Evolutionary conservation across 164 flowering plant genomes (phyloP).

Genomic region (Brasenia schreberi): DNA sequence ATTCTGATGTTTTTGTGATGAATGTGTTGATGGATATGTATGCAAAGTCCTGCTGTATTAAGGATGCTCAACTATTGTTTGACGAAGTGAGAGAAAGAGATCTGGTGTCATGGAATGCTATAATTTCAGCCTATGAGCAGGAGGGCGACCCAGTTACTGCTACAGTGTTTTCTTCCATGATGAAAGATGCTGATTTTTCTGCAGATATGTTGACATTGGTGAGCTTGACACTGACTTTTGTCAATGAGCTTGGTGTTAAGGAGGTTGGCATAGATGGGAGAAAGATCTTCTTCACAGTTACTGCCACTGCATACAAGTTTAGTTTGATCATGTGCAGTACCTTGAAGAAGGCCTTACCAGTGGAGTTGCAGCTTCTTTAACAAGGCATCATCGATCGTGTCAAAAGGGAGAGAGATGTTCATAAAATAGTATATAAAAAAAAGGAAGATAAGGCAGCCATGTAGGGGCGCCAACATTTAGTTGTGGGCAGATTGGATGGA

Average conservation of each 20-base stretch:
- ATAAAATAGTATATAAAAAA: no score
- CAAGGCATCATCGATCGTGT: no score
- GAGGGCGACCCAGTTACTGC: slow-evolving; percentile 32
- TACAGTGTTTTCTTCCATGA: slow-evolving; percentile 22
- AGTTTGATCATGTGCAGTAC: no score
- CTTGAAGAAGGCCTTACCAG: no score
- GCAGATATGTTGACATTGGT: slow-evolving; percentile 53
- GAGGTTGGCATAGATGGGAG: slow-evolving; percentile 99
- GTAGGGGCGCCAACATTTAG: no score
- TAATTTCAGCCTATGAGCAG: slow-evolving; percentile 65
- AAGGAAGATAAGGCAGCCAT: no score
- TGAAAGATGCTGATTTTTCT: slow-evolving; percentile 27
- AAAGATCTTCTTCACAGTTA: slow-evolving; percentile 43
- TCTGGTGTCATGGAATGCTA: slow-evolving; percentile 58
- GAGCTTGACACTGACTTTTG: slow-evolving; percentile 42
- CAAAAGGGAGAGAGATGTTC: no score
- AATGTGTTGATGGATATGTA: slow-evolving; percentile 65
- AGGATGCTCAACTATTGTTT: slow-evolving; percentile 28
- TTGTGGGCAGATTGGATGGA: no score
- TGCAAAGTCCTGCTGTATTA: slow-evolving; percentile 31
- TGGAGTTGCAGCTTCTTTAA: no score
- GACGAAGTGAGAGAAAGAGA: slow-evolving; percentile 38
- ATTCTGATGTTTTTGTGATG: slow-evolving; percentile 36
- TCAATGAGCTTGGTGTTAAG: slow-evolving; percentile 73
- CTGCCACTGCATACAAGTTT: no score